phyloP scores from a whole-genome alignment of 2,329 filamentous ascomycete species.

The Aureobasidium mangrovei region DNA sequence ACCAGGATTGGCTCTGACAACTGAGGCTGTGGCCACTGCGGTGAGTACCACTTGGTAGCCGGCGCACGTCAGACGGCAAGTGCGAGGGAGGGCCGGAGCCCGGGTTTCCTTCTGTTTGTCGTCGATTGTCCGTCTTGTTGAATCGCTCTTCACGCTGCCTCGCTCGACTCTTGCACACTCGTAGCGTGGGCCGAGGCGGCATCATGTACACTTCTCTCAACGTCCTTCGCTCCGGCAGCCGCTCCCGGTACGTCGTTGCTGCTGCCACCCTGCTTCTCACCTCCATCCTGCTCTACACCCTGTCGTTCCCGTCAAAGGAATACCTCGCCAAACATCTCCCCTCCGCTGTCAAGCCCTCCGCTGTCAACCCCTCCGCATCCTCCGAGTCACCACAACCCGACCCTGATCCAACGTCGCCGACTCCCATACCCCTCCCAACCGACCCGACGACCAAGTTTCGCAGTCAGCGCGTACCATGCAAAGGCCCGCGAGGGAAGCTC shows the following conservation, averaged over 20 bases:
- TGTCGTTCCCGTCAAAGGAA: neutral
- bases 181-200: conserved; percentile 1
- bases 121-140: neutral
- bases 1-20: no score
- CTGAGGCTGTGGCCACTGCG: no score
- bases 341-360: neutral
- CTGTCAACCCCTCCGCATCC: neutral
- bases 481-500: conserved; percentile 4
- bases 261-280: neutral
- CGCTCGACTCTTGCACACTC: neutral
- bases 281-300: conserved; percentile 8
- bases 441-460: neutral
- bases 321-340: neutral
- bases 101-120: neutral
- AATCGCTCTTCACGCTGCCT: neutral
- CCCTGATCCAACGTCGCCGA: neutral
- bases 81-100: no score
- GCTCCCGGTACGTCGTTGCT: neutral
- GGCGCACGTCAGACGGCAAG: no score
- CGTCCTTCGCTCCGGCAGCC: neutral
- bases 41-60: no score
- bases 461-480: conserved; percentile 1
- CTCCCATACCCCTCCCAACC: neutral
- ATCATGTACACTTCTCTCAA: conserved; percentile 4
- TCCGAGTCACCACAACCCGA: neutral